Evolutionary conservation across 345 rosid genomes (phyloP).

Genomic region (Bruguiera gymnorhiza): DNA sequence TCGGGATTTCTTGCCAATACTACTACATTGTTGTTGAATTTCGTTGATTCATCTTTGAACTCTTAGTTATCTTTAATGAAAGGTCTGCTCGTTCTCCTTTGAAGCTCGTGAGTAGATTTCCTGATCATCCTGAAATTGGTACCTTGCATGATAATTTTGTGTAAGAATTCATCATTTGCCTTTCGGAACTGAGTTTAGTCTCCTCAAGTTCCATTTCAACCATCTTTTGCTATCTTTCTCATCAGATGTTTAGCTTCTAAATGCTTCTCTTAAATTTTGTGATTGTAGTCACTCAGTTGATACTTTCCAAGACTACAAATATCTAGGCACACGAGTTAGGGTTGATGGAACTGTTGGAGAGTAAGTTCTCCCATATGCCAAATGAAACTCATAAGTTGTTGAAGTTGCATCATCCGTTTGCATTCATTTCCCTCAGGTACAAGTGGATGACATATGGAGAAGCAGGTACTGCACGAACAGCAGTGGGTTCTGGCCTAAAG

Average conservation of each 20-base stretch:
- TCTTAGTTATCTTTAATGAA: background rate
- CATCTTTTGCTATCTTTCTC: background rate
- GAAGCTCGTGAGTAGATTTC: conserved; percentile 70
- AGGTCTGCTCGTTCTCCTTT: conserved; percentile 85
- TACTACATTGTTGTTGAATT: background rate
- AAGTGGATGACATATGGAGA: conserved; percentile 99
- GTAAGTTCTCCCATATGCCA: conserved; percentile 43
- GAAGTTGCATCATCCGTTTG: conserved; percentile 10
- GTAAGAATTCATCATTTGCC: conserved; percentile 42
- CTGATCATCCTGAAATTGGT: conserved; percentile 78
- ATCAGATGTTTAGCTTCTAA: background rate
- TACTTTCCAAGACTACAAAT: conserved; percentile 73
- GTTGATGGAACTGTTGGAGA: conserved; percentile 95
- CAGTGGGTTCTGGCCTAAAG: conserved; percentile 77
- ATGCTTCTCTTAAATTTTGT: conserved; percentile 19
- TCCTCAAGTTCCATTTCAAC: background rate
- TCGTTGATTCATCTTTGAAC: conserved; percentile 2
- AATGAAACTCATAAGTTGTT: conserved; percentile 10
- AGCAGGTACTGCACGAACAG: conserved; percentile 79
- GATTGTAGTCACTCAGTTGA: conserved; percentile 63
- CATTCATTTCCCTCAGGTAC: conserved; percentile 38
- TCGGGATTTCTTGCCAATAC: background rate
- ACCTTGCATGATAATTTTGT: conserved; percentile 92
- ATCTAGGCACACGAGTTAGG: conserved; percentile 77
- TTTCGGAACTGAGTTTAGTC: background rate